phyloP scores from a whole-genome alignment of 148 eudicot genomes.

The Rhododendron ferrugineum region DNA sequence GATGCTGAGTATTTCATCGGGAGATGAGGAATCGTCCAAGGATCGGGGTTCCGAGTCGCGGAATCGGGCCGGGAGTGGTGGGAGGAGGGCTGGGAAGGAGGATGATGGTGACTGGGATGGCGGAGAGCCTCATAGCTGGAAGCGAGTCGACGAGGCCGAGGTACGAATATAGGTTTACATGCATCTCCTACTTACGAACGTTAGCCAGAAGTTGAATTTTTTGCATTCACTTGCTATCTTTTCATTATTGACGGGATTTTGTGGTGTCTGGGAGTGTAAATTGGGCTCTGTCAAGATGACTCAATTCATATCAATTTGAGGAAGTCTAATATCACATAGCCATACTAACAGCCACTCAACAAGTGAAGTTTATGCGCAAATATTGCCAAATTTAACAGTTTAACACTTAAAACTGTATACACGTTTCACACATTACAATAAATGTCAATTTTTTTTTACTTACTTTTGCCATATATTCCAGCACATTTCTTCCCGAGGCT shows the following conservation, averaged over 20 bases:
- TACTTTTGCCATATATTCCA: neutral
- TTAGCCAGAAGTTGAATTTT: neutral
- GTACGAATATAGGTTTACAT: constrained; percentile 21
- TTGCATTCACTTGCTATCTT: neutral
- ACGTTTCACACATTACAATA: neutral
- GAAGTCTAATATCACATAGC: neutral
- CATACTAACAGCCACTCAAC: neutral
- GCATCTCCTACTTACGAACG: neutral
- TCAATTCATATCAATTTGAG: neutral
- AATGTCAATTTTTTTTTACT: neutral
- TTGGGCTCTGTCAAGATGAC: neutral
- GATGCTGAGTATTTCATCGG: constrained; percentile 86
- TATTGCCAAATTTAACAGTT: neutral
- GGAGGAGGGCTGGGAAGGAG: constrained; percentile 30
- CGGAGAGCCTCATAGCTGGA: constrained; percentile 84
- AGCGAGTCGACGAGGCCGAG: constrained; percentile 89
- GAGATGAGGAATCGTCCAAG: constrained; percentile 71
- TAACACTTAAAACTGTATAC: neutral
- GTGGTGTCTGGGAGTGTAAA: neutral
- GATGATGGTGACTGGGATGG: constrained; percentile 75
- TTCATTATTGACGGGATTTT: neutral
- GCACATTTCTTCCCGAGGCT: neutral
- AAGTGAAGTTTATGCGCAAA: neutral
- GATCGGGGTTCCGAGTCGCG: constrained; percentile 21
- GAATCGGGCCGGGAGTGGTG: constrained; percentile 29